phyloP scores from a whole-genome alignment of 495 filamentous ascomycete genomes.

The Annulohypoxylon moriforme region DNA sequence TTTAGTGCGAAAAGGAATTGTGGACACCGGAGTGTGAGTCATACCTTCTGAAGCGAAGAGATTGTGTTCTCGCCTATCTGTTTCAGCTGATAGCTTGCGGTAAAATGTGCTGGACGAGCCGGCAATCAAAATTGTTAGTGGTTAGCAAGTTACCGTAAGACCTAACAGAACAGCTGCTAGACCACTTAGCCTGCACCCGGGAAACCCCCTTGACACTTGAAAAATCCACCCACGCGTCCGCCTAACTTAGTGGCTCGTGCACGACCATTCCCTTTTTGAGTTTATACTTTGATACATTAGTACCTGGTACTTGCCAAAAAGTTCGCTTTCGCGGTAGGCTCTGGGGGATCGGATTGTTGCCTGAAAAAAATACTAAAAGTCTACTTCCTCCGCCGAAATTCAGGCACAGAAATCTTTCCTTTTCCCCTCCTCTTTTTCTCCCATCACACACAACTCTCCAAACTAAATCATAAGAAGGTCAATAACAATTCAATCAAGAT shows the following conservation, averaged over 20 bases:
- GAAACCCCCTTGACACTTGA: slow-evolving; percentile 26
- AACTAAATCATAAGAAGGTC: slow-evolving; percentile 38
- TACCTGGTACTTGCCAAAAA: neutral
- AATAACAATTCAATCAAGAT: slow-evolving; percentile 46
- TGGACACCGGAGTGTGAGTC: slow-evolving; percentile 46
- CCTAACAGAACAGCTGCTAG: slow-evolving; percentile 3
- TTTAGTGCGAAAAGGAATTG: slow-evolving; percentile 35
- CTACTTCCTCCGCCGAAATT: slow-evolving; percentile 40
- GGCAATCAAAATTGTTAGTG: slow-evolving; percentile 47
- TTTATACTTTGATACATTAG: neutral
- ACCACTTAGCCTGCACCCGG: slow-evolving; percentile 15
- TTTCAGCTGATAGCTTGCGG: slow-evolving; percentile 38
- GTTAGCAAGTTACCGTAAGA: slow-evolving; percentile 42
- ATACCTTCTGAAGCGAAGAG: slow-evolving; percentile 37
- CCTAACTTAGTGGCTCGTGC: slow-evolving; percentile 24
- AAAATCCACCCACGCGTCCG: slow-evolving; percentile 35
- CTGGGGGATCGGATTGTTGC: slow-evolving; percentile 38
- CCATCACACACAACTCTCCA: slow-evolving; percentile 20
- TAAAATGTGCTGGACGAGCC: neutral
- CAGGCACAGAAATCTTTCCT: slow-evolving; percentile 29
- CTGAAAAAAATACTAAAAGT: slow-evolving; percentile 52
- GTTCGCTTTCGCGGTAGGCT: neutral
- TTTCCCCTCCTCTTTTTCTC: slow-evolving; percentile 26
- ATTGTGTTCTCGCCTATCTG: slow-evolving; percentile 42
- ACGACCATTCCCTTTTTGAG: neutral